Conservation (phyloP, 2,329 filamentous ascomycete species). For the Berkeleyomyces rouxiae region DNA sequence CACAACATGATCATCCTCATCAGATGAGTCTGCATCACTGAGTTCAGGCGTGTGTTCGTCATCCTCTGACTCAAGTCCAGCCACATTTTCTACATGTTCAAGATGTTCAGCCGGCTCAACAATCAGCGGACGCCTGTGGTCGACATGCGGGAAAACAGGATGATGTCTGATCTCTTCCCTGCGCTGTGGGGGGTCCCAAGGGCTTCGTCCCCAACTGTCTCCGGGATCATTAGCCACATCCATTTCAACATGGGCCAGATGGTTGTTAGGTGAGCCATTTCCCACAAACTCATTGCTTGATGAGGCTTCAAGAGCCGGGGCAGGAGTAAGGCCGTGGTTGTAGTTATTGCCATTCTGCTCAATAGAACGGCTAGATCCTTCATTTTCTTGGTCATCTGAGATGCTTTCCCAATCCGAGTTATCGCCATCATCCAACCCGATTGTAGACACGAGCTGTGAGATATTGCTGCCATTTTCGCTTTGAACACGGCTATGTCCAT, state of each 20-base stretch:
- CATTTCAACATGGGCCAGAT: too few species aligned
- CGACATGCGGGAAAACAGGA: not conserved
- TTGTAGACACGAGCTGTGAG: constrained; percentile 3
- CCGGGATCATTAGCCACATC: too few species aligned
- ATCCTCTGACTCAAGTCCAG: constrained; percentile 9
- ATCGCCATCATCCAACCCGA: not conserved
- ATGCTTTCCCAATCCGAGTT: constrained; percentile 11
- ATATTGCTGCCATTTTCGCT: not conserved
- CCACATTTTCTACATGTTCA: constrained; percentile 11
- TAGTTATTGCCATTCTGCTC: not conserved
- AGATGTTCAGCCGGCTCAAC: constrained; percentile 5
- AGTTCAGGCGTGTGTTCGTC: constrained; percentile 12
- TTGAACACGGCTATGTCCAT: not conserved
- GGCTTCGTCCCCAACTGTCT: not conserved
- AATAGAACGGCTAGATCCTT: not conserved
- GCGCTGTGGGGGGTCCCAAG: not conserved
- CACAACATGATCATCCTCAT: not conserved
- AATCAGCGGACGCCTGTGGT: not conserved
- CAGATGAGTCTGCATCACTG: constrained; percentile 10
- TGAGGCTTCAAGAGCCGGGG: too few species aligned
- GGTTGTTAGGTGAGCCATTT: not conserved
- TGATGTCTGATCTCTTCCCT: not conserved
- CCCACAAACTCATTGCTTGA: too few species aligned
- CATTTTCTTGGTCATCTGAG: constrained; percentile 1
- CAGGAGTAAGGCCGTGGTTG: not conserved